These are phyloP conservation scores for Tinospora cordifolia DNA, from an alignment of 164 flowering plant species.

Conservation along the genomic window DNA sequence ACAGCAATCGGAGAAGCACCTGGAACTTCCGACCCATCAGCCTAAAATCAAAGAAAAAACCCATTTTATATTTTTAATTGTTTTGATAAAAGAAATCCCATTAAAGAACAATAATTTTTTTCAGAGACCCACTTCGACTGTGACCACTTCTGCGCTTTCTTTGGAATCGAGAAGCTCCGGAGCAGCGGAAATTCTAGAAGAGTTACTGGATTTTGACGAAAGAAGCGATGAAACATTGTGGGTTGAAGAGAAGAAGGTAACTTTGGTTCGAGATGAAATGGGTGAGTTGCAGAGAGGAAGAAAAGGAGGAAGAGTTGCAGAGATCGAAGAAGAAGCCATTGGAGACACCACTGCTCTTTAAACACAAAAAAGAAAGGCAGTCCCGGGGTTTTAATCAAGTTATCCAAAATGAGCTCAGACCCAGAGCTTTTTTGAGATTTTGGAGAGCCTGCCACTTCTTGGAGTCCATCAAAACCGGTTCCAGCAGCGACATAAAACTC, in stretches of 20 bases:
- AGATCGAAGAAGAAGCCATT: conserved; percentile 51
- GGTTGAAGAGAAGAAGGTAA: conserved; percentile 24
- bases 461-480: neutral
- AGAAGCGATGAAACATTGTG: conserved; percentile 15
- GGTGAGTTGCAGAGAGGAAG: conserved; percentile 28
- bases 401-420: neutral
- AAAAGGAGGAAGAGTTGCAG: conserved; percentile 34
- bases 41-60: conserved; percentile 20
- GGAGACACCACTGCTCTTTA: neutral
- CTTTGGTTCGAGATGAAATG: conserved; percentile 24
- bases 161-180: conserved; percentile 50
- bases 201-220: conserved; percentile 16
- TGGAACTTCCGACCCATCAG: conserved; percentile 33
- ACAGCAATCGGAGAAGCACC: conserved; percentile 33
- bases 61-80: neutral
- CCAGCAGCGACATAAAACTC: neutral
- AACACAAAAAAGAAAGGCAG: neutral
- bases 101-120: no score
- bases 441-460: neutral
- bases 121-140: conserved; percentile 28
- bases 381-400: neutral
- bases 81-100: neutral
- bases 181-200: conserved; percentile 46
- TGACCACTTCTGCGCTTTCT: conserved; percentile 8
- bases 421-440: neutral